Evolutionary conservation across 2,329 filamentous ascomycete species (phyloP), one percentile per base, ranked within the genome.

Genomic region (Pezicula radicicola): DNA sequence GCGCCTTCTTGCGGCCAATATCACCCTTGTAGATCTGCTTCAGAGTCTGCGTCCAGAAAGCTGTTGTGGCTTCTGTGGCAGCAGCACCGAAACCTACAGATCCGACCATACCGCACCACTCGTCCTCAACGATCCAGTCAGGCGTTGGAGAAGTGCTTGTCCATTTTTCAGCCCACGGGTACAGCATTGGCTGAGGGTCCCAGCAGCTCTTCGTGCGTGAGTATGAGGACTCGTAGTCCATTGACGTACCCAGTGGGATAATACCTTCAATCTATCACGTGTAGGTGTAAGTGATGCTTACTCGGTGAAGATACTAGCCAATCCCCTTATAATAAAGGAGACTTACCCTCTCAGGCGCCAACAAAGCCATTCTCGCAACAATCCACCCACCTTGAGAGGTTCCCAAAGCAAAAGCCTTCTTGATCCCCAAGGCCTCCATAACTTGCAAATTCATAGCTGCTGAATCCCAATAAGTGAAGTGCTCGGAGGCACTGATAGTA

Each of bases 381-480:
- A 80, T 70, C 75, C 75, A 80, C 4, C 75, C 77, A 25, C 76
- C 77, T 60, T 78, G 75, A 52, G 73, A 77, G 5, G 75, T 78
- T 30, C 77, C 77, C n/a, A 79, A 60, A 1, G 74, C 71, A 56
- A 76, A 79, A 0, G 73, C 75, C 67, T 73, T 74, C 16, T 68
- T 45, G 18, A 80, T 67, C 4, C 69, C 68, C 7, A 80, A 67
- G 10, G 70, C 70, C 48, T 81, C 74, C 71, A 84, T 69, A 2
- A 80, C 78, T 66, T 83, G 78, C 18, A 81, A 66, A 8, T 75
- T 73, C 75, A 83, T 74, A 52, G 70, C 64, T 44, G 77, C 77
- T 4, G 75, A 66, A 62, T 80, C 77, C 77, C 77, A 80, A 67
- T 78, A 79, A 3, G 75, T 80, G 60, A 77, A 80, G 55, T 78